Evolutionary conservation across 441 rosid genomes (phyloP).

Genomic region (Cnidoscolus chayamansa): DNA sequence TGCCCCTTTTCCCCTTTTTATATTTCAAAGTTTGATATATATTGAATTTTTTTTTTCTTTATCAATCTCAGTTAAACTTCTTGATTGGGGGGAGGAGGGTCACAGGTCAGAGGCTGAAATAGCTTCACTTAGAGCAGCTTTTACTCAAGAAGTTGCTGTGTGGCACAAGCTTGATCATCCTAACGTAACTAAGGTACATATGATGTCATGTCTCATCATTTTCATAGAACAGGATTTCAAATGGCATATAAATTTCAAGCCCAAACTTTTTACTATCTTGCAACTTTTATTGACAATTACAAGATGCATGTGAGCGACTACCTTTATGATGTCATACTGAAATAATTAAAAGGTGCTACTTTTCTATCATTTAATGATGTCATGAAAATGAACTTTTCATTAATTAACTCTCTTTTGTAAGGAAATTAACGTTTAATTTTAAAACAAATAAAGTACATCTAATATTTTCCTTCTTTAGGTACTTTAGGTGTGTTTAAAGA

Average conservation of each 20-base stretch:
- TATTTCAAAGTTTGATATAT: not conserved
- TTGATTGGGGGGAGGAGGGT: slow-evolving; percentile 99
- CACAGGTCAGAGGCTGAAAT: slow-evolving; percentile 88
- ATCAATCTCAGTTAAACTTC: slow-evolving; percentile 64
- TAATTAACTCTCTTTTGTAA: not conserved
- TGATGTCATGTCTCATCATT: not conserved
- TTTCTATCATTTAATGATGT: slow-evolving; percentile 11
- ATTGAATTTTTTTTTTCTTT: not conserved
- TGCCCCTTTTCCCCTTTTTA: not conserved
- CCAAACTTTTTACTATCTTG: not conserved
- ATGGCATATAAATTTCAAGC: not conserved
- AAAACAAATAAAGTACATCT: not conserved
- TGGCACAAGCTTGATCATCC: slow-evolving; percentile 98
- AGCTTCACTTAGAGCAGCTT: slow-evolving; percentile 67
- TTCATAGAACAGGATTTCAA: not conserved
- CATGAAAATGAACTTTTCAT: not conserved
- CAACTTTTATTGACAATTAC: not conserved
- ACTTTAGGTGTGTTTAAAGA: not conserved
- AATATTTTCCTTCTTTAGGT: not conserved
- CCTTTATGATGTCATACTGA: slow-evolving; percentile 9
- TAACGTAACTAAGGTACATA: slow-evolving; percentile 82
- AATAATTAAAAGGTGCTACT: slow-evolving; percentile 10
- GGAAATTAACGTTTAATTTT: not conserved
- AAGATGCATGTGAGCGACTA: slow-evolving; percentile 22
- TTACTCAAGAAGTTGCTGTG: slow-evolving; percentile 88